A percentile compares a stretch with the other conserved stretches of the same genome.
phyloP scores from a whole-genome alignment of 768 basidiomycete genomes.

The Trametes elegans region DNA sequence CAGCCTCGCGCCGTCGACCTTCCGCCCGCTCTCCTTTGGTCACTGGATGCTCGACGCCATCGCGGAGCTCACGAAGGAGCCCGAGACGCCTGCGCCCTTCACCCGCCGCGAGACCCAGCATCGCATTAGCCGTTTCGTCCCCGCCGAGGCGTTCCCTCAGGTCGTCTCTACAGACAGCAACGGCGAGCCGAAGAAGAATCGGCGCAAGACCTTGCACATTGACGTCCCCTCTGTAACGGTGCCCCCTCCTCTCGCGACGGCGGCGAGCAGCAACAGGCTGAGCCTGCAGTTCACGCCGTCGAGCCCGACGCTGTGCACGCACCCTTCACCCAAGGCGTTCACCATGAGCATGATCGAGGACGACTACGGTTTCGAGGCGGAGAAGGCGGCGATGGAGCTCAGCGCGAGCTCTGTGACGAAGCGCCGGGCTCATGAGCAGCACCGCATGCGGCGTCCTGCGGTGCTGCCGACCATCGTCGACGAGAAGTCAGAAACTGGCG shows the following conservation, averaged over 20 bases:
- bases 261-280: constrained; percentile 38
- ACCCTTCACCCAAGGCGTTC: constrained; percentile 27
- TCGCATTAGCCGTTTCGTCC: constrained; percentile 37
- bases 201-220: constrained; percentile 41
- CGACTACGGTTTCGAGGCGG: constrained; percentile 43
- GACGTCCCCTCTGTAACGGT: constrained; percentile 32
- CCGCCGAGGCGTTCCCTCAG: constrained; percentile 32
- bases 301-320: constrained; percentile 39
- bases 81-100: constrained; percentile 22
- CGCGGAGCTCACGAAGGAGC: constrained; percentile 54
- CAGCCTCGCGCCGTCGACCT: constrained; percentile 39
- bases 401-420: constrained; percentile 32
- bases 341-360: constrained; percentile 30
- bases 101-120: constrained; percentile 24
- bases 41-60: constrained; percentile 87
- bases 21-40: constrained; percentile 62
- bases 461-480: constrained; percentile 25
- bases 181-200: constrained; percentile 22
- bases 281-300: constrained; percentile 71
- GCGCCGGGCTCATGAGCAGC: constrained; percentile 15
- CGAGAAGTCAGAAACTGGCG: constrained; percentile 24
- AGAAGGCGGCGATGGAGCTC: constrained; percentile 35
- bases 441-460: constrained; percentile 34
- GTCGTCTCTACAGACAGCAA: constrained; percentile 1
- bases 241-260: constrained; percentile 36